Conservation (phyloP, 2,329 filamentous ascomycete species). For the Parafenestella ontariensis region DNA sequence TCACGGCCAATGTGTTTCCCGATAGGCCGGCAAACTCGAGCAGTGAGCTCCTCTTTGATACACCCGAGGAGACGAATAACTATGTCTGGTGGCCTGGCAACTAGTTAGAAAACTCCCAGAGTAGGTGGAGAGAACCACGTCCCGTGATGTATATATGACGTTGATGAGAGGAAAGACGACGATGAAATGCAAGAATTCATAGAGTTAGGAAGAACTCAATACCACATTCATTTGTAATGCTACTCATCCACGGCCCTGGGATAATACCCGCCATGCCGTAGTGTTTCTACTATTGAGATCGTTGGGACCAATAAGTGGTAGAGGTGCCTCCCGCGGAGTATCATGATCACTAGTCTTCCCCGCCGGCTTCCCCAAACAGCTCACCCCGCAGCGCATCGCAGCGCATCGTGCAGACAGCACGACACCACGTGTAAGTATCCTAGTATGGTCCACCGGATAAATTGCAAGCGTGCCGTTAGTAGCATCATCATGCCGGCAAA, state of each 20-base stretch:
- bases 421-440: constrained; percentile 17
- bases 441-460: constrained; percentile 29
- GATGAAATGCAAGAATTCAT: neutral
- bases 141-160: neutral
- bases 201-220: neutral
- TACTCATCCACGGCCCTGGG: neutral
- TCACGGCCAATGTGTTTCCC: constrained; percentile 50
- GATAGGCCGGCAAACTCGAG: constrained; percentile 52
- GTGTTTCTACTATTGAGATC: neutral
- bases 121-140: neutral
- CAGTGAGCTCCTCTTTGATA: constrained; percentile 52
- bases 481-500: neutral
- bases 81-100: constrained; percentile 56
- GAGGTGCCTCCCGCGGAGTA: neutral
- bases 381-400: constrained; percentile 19
- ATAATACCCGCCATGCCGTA: constrained; percentile 3
- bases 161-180: neutral
- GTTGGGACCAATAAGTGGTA: neutral
- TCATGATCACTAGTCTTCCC: constrained; percentile 1
- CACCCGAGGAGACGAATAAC: constrained; percentile 53
- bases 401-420: constrained; percentile 1
- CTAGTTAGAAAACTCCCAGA: constrained; percentile 20
- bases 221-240: neutral
- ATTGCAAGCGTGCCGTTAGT: constrained; percentile 20
- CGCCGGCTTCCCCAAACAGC: constrained; percentile 29